phyloP scores from a whole-genome alignment of 805 yeast genomes.

The Yarrowia osloensis region DNA sequence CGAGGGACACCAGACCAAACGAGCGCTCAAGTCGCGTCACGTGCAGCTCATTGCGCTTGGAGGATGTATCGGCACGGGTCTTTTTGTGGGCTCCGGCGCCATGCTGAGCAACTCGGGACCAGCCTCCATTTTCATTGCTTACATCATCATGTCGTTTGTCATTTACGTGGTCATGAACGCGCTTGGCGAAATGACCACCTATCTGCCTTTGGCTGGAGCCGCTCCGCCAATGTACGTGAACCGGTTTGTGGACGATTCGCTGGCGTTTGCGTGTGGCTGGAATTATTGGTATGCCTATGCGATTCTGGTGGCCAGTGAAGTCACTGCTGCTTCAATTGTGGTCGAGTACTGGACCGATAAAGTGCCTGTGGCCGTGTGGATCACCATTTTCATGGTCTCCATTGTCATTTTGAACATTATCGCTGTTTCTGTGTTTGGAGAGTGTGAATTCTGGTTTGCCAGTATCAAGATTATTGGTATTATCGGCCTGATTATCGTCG shows the following conservation, averaged over 20 bases:
- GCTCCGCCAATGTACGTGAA: conserved; percentile 61
- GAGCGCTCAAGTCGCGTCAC: conserved; percentile 59
- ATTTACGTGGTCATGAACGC: conserved; percentile 66
- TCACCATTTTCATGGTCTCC: conserved; percentile 53
- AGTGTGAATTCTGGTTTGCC: conserved; percentile 66
- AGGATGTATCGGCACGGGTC: conserved; percentile 77
- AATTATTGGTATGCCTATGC: conserved; percentile 55
- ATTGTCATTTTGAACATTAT: conserved; percentile 49
- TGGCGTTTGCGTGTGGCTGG: conserved; percentile 60
- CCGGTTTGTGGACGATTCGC: conserved; percentile 60
- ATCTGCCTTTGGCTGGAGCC: conserved; percentile 61
- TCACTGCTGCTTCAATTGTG: conserved; percentile 49
- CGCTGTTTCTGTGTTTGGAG: conserved; percentile 54
- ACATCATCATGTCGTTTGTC: conserved; percentile 60
- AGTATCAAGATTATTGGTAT: conserved; percentile 62
- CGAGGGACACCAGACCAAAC: conserved; percentile 31
- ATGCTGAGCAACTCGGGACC: conserved; percentile 71
- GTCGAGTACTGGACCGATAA: conserved; percentile 51
- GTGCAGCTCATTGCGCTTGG: conserved; percentile 75
- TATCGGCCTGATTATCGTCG: conserved; percentile 64
- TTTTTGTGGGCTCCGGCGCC: conserved; percentile 71
- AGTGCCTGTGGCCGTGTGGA: conserved; percentile 56
- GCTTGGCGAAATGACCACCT: conserved; percentile 58
- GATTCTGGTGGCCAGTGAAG: conserved; percentile 50
- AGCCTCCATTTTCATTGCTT: conserved; percentile 64